Evolutionary conservation across 116 monocot species (phyloP), one percentile per base, ranked within the genome.

Genomic region (Cymodocea nodosa): DNA sequence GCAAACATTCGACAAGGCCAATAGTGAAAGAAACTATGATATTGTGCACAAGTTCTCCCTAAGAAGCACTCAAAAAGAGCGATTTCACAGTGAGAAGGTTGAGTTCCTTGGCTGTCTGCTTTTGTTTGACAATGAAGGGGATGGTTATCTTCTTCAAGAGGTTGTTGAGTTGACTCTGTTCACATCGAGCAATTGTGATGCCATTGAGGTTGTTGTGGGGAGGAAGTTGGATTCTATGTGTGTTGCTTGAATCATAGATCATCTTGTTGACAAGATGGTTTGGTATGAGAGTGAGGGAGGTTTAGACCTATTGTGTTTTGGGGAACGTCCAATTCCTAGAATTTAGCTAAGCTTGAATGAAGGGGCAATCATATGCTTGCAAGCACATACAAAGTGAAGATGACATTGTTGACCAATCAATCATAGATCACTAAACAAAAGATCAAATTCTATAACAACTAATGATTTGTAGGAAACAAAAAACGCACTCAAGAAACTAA

Each of bases 301-400:
- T 67, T 54, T 90, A 87, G 53, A 90, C 83, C 52, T 87, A 79
- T 18, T 90, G 79, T 49, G 85, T 83, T 63, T 64, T 66, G 12
- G 94, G 90, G 65, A 90, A 95, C 2, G 83, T 82, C 25, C 84
- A 69, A 61, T 90, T 85, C 24, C 94, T 90, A 35, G 83, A 73
- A 54, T 79, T 87, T 56, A 95, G 80, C 95, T 90, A 83, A 35
- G 83, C 81, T 56, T 85, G 79, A 37, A 95, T 90, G 80, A 78
- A 90, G 1, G 67, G 77, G 16, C 92, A 68, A 57, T 87, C 87
- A 63, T 82, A 92, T 22, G 87, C 87, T 87, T 92, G 85, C 69
- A 44, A 19, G 5, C 17, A 71, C 15, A n/a, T 2, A 14, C 17
- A 51, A 66, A 51, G 23, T 51, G 17, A 39, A 51, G 15, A 65